A percentile compares a stretch with the other conserved stretches of the same genome.
Conservation (phyloP, 371 early-diverging fungal genomes). For the Mortierella sp. region DNA sequence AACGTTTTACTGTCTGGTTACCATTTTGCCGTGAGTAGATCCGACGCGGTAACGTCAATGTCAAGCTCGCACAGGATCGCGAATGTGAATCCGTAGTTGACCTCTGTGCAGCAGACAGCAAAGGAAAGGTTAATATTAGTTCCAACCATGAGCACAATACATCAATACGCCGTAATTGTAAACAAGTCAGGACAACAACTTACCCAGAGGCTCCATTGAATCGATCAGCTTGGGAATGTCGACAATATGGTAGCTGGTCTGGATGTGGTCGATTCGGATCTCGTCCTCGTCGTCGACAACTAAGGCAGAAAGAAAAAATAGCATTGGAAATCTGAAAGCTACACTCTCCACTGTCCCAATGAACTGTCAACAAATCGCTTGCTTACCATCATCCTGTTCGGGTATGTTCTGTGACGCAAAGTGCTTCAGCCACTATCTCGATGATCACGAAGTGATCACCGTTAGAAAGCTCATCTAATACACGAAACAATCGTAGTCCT, state of each 20-base stretch:
- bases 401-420: constrained; percentile 23
- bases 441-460: neutral
- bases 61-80: constrained; percentile 38
- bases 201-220: constrained; percentile 17
- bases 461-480: neutral
- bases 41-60: constrained; percentile 31
- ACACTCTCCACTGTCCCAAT: neutral
- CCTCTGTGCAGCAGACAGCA: constrained; percentile 5
- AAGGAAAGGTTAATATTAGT: neutral
- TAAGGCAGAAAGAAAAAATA: neutral
- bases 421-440: constrained; percentile 43
- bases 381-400: constrained; percentile 20
- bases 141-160: neutral
- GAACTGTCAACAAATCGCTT: neutral
- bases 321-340: no score
- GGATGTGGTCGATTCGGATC: constrained; percentile 25
- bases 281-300: constrained; percentile 11
- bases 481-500: neutral
- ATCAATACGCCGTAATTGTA: no score
- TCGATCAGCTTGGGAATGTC: constrained; percentile 23
- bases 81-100: constrained; percentile 31
- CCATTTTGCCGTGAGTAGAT: constrained; percentile 46
- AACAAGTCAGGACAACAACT: neutral
- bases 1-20: neutral
- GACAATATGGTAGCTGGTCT: constrained; percentile 20